Conservation (phyloP, 768 basidiomycete genomes). For the Boletus speciosus region DNA sequence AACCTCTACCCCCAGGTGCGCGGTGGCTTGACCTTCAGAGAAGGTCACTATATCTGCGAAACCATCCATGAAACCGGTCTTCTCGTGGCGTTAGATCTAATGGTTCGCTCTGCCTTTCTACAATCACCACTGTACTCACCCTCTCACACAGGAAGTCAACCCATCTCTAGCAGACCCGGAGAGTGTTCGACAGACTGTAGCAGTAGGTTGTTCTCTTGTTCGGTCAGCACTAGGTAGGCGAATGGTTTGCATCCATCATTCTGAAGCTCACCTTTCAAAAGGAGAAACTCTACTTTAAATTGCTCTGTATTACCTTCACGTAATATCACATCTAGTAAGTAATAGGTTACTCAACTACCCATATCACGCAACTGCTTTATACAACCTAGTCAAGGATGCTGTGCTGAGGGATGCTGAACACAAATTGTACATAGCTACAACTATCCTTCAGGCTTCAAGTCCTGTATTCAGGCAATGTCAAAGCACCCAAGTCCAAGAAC, state of each 20-base stretch:
- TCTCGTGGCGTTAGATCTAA: conserved; percentile 88
- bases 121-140: conserved; percentile 5
- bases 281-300: conserved; percentile 34
- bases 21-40: conserved; percentile 93
- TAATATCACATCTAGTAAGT: conserved; percentile 3
- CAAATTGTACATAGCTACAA: neutral
- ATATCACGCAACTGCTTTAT: neutral
- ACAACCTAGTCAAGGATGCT: neutral
- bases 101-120: conserved; percentile 53
- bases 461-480: neutral
- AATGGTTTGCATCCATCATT: neutral
- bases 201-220: conserved; percentile 83
- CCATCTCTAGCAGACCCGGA: conserved; percentile 79
- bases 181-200: conserved; percentile 82
- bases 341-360: neutral
- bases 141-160: conserved; percentile 77
- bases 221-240: conserved; percentile 75
- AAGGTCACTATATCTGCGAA: conserved; percentile 98
- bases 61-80: conserved; percentile 89
- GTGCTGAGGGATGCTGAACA: neutral
- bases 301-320: neutral
- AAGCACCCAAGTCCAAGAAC: neutral
- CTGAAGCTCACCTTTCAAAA: conserved; percentile 13
- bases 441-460: neutral
- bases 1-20: conserved; percentile 53